A percentile compares a stretch with the other conserved stretches of the same genome.
These are phyloP conservation scores for Multifurca ochricompacta DNA, from an alignment of 768 basidiomycete species.

Conservation along the genomic window DNA sequence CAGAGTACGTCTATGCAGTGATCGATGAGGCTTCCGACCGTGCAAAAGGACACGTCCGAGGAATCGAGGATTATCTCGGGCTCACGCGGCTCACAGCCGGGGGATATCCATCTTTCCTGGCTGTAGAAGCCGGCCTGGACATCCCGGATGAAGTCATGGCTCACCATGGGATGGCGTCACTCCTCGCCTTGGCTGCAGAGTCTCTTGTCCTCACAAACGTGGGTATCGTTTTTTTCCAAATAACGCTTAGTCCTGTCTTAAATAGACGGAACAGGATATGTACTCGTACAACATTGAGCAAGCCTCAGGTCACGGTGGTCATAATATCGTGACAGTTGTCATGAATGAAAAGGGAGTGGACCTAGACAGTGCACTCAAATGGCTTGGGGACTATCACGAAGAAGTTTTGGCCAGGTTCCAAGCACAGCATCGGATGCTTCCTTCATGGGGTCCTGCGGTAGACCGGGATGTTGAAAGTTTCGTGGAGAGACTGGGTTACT, in stretches of 20 bases:
- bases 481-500: slow-evolving; percentile 54
- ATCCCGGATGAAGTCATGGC: slow-evolving; percentile 35
- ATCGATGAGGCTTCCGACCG: slow-evolving; percentile 37
- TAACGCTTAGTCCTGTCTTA: not conserved
- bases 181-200: slow-evolving; percentile 24
- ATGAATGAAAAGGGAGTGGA: slow-evolving; percentile 23
- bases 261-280: slow-evolving; percentile 21
- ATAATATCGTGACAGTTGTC: slow-evolving; percentile 27
- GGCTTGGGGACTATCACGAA: not conserved
- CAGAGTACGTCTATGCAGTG: slow-evolving; percentile 31
- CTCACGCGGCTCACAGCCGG: slow-evolving; percentile 36
- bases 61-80: slow-evolving; percentile 34
- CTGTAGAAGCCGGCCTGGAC: slow-evolving; percentile 30
- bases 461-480: slow-evolving; percentile 56
- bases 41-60: slow-evolving; percentile 26
- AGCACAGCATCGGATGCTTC: slow-evolving; percentile 33
- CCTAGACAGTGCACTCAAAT: slow-evolving; percentile 26
- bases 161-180: slow-evolving; percentile 30
- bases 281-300: slow-evolving; percentile 31
- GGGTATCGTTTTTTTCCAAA: not conserved
- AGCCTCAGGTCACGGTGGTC: slow-evolving; percentile 23
- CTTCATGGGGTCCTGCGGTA: slow-evolving; percentile 55
- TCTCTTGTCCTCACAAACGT: slow-evolving; percentile 36
- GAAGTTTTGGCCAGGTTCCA: slow-evolving; percentile 25
- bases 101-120: slow-evolving; percentile 32